Evolutionary conservation across 257 asterid genomes (phyloP).

Genomic region (Capsicum baccatum): DNA sequence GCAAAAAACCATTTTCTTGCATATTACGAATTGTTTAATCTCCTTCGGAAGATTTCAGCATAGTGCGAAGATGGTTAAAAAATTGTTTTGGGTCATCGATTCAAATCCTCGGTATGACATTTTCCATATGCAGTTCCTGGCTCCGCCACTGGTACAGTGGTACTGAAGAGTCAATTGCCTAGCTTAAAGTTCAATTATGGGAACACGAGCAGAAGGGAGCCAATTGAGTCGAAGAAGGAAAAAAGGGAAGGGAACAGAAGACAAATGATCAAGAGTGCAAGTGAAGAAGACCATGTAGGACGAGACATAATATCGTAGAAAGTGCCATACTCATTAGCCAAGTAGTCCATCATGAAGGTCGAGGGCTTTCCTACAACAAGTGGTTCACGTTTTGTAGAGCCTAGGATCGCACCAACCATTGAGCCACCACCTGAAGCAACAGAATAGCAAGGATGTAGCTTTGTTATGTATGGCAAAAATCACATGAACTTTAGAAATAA

Average conservation of each 20-base stretch:
- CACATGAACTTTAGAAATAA: neutral
- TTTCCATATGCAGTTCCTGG: neutral
- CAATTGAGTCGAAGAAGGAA: neutral
- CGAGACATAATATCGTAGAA: neutral
- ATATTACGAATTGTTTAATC: neutral
- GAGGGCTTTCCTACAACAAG: conserved; percentile 97
- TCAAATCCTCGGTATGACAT: neutral
- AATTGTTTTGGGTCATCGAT: neutral
- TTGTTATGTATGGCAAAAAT: too few species aligned
- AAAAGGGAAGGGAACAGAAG: neutral
- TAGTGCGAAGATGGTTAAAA: neutral
- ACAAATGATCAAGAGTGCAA: neutral
- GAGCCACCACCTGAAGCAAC: conserved; percentile 83
- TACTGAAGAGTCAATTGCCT: neutral
- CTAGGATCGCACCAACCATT: conserved; percentile 87
- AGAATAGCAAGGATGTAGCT: conserved; percentile 27
- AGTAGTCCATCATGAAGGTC: conserved; percentile 95
- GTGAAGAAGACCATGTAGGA: neutral
- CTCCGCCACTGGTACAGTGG: neutral
- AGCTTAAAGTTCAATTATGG: neutral
- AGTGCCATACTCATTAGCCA: conserved; percentile 73
- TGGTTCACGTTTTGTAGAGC: conserved; percentile 90
- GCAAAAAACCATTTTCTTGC: neutral
- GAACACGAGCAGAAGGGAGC: neutral
- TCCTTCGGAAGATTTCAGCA: neutral